These are phyloP conservation scores for Bipolaris gigantea DNA, from an alignment of 2,329 filamentous ascomycete genomes.

Conservation along the genomic window DNA sequence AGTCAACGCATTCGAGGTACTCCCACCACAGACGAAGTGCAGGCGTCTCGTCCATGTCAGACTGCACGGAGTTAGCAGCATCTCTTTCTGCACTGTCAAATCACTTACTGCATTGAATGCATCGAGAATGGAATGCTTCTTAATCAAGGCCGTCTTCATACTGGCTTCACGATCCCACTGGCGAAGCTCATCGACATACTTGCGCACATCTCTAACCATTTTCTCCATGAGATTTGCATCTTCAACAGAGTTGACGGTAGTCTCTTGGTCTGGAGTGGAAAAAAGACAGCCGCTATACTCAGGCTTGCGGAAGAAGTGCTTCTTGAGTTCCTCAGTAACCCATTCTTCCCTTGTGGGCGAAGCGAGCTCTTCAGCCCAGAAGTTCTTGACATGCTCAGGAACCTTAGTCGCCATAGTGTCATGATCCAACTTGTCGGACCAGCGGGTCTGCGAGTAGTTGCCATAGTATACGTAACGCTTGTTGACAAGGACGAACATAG, in stretches of 20 bases:
- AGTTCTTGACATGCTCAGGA: conserved; percentile 43
- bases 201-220: conserved; percentile 37
- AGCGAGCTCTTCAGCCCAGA: conserved; percentile 47
- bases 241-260: conserved; percentile 20
- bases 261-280: conserved; percentile 14
- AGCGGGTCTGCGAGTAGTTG: conserved; percentile 51
- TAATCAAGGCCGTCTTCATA: conserved; percentile 42
- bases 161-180: conserved; percentile 47
- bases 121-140: conserved; percentile 43
- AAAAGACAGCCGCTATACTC: conserved; percentile 44
- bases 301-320: conserved; percentile 49
- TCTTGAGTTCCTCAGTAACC: conserved; percentile 47
- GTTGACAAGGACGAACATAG: conserved; percentile 46
- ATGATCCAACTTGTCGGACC: conserved; percentile 49
- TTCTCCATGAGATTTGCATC: conserved; percentile 25
- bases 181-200: conserved; percentile 40
- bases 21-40: conserved; percentile 53
- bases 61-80: conserved; percentile 18
- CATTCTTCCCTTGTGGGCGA: conserved; percentile 43
- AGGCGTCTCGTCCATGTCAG: conserved; percentile 45
- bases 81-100: neutral
- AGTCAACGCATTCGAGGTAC: conserved; percentile 51
- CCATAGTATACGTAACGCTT: conserved; percentile 49
- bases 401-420: conserved; percentile 46
- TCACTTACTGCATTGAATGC: conserved; percentile 44